phyloP scores from a whole-genome alignment of 352 stramenopile genomes.

The Elongisporangium senticosum region DNA sequence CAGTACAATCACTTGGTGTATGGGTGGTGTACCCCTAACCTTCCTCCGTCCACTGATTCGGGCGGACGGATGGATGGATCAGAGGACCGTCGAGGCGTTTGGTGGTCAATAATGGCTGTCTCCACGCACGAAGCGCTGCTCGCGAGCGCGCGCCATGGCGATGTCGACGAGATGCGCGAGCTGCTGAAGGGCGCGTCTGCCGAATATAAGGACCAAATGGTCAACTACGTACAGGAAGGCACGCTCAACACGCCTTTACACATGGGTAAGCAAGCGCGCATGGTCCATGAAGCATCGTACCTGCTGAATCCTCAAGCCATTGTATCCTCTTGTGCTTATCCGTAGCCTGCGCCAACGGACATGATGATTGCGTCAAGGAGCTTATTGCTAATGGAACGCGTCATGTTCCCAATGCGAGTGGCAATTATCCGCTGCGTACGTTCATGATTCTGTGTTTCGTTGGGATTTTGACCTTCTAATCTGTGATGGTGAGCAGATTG shows the following conservation, averaged over 20 bases:
- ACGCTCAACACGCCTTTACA: constrained; percentile 79
- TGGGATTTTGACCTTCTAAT: neutral
- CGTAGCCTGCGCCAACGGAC: constrained; percentile 75
- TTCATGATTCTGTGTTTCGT: neutral
- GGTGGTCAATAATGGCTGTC: neutral
- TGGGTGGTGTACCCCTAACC: neutral
- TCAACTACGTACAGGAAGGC: constrained; percentile 75
- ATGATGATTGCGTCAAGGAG: constrained; percentile 52
- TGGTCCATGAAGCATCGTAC: neutral
- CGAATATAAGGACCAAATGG: constrained; percentile 18
- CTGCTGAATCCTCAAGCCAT: neutral
- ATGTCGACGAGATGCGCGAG: constrained; percentile 51
- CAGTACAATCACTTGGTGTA: no score
- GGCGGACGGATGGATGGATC: neutral
- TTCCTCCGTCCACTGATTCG: neutral
- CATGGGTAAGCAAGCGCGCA: constrained; percentile 47
- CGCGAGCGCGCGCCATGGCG: constrained; percentile 64
- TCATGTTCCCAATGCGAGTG: constrained; percentile 65
- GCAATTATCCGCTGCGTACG: constrained; percentile 76
- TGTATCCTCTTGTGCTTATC: constrained; percentile 1
- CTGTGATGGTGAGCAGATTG: constrained; percentile 40
- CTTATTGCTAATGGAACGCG: constrained; percentile 46
- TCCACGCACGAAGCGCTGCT: constrained; percentile 35
- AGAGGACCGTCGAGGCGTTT: neutral
- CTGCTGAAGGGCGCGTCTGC: constrained; percentile 23